Base-by-base conservation (phyloP, 2,329 filamentous ascomycete species). In the Plectosphaerella plurivora region DNA sequence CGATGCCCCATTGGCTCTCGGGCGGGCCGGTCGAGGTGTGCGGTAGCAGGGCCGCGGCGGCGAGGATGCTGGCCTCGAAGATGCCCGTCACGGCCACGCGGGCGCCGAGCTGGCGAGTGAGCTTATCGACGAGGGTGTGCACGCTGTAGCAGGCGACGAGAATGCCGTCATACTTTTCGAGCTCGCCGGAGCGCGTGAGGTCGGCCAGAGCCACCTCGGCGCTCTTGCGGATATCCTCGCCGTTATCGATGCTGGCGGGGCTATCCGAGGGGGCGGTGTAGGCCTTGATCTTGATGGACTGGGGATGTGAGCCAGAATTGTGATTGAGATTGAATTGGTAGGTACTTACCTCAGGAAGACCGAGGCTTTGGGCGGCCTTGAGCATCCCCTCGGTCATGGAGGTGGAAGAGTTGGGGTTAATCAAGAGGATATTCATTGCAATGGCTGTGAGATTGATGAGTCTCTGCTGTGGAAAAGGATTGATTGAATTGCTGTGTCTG, bases 141-240 rank as follows among this genome's bases (percentile, higher is more conserved):
- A 88, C 83, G 54, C 89, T 94, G 73, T 90, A 97, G 72, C 93
- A 97, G 18, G 91, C 91, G 2, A 97, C 80, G 1, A 97, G 78
- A 56, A 95, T 86, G n/a, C 79, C 91, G 63, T 94, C 85, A 66
- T 89, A 83, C 25, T 70, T 60, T 3, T 66, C 54, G 1, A 79
- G 65, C 1, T 69, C 54, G 55, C 56, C 66, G 24, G 36, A 65
- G 36, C 68, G 51, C 14, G 71, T 54, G 42, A 61, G 36, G 54
- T 83, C 74, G 1, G 75, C 71, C 15, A 86, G 71, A 49, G 89
- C 88, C 52, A 82, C 78, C 2, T 78, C 64, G 1, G 83, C 79
- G 59, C 87, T 92, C 49, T 73, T 66, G 2, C 72, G 66, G 6
- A 91, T 86, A 65, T 91, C 89, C 12, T 78, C 69, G 58, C 81